Evolutionary conservation across 768 basidiomycete genomes (phyloP).

Genomic region (Coprinopsis sp.): DNA sequence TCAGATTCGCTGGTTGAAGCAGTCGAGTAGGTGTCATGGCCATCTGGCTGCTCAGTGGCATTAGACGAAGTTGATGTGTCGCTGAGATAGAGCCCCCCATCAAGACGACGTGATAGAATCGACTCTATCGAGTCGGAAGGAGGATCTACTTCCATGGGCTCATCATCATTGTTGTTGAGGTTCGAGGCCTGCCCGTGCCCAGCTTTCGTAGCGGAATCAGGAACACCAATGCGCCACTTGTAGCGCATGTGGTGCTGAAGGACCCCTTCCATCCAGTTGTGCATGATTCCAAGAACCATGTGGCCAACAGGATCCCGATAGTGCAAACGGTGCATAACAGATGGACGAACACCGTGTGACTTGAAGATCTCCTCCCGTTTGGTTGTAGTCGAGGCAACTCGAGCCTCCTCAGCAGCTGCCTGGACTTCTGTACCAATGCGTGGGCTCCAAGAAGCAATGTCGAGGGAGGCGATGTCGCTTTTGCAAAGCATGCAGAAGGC

Average conservation of each 20-base stretch:
- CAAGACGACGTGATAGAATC: too few species aligned
- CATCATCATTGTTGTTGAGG: too few species aligned
- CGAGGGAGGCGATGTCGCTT: background rate
- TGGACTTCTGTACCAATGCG: constrained; percentile 13
- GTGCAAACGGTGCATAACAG: constrained; percentile 15
- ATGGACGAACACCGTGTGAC: constrained; percentile 18
- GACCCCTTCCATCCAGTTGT: constrained; percentile 24
- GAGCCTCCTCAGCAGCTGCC: constrained; percentile 10
- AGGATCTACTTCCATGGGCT: too few species aligned
- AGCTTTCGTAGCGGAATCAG: background rate
- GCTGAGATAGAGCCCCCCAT: too few species aligned
- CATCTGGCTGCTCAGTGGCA: too few species aligned
- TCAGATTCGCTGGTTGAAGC: too few species aligned
- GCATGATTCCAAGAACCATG: constrained; percentile 20
- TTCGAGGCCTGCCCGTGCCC: too few species aligned
- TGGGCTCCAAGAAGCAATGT: background rate
- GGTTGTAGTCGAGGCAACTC: constrained; percentile 13
- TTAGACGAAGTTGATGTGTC: too few species aligned
- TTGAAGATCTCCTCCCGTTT: constrained; percentile 11
- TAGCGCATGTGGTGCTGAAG: constrained; percentile 14
- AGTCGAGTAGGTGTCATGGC: too few species aligned
- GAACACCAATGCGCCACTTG: constrained; percentile 13
- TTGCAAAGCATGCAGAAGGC: constrained; percentile 14
- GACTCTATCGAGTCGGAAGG: too few species aligned
- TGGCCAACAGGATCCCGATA: constrained; percentile 22